These are phyloP conservation scores for Heterobasidion occidentale DNA, from an alignment of 1,284 basidiomycete species.

Conservation along the genomic window DNA sequence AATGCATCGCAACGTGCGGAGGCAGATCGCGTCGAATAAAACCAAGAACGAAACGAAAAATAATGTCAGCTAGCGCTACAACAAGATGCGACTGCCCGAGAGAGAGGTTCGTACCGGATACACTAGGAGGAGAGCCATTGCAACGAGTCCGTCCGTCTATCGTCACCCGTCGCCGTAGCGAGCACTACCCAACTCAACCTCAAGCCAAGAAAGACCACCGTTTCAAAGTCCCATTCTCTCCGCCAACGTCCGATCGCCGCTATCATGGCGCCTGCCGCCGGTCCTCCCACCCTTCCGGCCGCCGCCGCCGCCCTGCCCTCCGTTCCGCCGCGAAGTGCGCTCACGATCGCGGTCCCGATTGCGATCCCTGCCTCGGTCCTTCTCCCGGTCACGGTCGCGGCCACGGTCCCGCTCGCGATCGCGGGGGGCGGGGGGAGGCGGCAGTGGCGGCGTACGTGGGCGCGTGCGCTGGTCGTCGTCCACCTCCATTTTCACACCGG, in stretches of 20 bases:
- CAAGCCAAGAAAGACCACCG: constrained; percentile 21
- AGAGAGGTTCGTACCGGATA: constrained; percentile 33
- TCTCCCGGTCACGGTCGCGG: constrained; percentile 19
- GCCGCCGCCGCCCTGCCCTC: constrained; percentile 13
- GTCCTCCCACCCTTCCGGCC: constrained; percentile 4
- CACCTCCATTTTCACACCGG: constrained; percentile 34
- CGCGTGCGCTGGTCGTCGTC: constrained; percentile 40
- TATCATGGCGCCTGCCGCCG: constrained; percentile 18
- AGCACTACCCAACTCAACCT: background rate
- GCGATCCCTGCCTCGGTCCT: constrained; percentile 22
- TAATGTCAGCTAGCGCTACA: constrained; percentile 22
- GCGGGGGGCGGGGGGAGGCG: constrained; percentile 2
- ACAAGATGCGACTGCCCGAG: constrained; percentile 11
- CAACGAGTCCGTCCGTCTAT: constrained; percentile 12
- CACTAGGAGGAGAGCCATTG: constrained; percentile 24
- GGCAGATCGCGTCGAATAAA: constrained; percentile 6
- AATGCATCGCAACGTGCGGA: constrained; percentile 10
- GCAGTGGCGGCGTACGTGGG: constrained; percentile 15
- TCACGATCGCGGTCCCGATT: constrained; percentile 20
- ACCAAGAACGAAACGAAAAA: constrained; percentile 12
- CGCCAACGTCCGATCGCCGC: constrained; percentile 70
- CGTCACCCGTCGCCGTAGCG: background rate
- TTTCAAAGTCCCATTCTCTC: constrained; percentile 60
- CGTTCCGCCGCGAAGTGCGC: constrained; percentile 18
- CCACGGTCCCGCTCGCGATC: constrained; percentile 22